A percentile compares a stretch with the other conserved stretches of the same genome.
Evolutionary conservation across 1,284 basidiomycete species (phyloP).

Genomic region (Polyporus tsugae): DNA sequence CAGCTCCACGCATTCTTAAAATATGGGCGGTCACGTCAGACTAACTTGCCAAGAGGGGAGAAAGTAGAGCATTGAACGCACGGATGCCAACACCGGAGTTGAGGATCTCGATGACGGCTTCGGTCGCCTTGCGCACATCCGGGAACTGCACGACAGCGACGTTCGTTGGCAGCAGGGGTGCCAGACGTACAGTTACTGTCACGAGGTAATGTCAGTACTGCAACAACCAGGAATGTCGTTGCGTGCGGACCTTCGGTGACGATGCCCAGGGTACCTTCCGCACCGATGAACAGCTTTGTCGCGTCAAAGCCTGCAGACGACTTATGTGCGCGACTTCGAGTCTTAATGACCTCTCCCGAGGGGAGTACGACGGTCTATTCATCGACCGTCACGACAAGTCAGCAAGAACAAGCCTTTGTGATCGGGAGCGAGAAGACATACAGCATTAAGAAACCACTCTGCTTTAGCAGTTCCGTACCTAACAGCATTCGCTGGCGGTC

Average conservation of each 20-base stretch:
- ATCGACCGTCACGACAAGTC: neutral
- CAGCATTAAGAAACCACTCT: constrained; percentile 75
- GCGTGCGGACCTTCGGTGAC: constrained; percentile 79
- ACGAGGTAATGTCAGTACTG: neutral
- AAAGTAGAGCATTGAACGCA: neutral
- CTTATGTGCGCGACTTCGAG: constrained; percentile 85
- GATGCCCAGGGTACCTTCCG: constrained; percentile 94
- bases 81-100: constrained; percentile 67
- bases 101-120: constrained; percentile 80
- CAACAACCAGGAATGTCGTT: constrained; percentile 28
- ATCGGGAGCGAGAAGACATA: constrained; percentile 41
- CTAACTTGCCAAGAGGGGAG: neutral
- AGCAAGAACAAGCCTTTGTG: neutral
- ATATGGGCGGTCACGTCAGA: neutral
- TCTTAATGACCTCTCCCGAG: constrained; percentile 93
- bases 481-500: constrained; percentile 63
- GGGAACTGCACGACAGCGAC: constrained; percentile 78
- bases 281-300: constrained; percentile 93
- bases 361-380: constrained; percentile 87
- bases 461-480: constrained; percentile 64
- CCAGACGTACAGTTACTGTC: constrained; percentile 80
- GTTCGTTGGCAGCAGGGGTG: constrained; percentile 82
- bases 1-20: constrained; percentile 75
- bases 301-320: constrained; percentile 92
- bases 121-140: constrained; percentile 69